These are phyloP conservation scores for Lenzites betulinus DNA, from an alignment of 768 basidiomycete species.

Conservation along the genomic window DNA sequence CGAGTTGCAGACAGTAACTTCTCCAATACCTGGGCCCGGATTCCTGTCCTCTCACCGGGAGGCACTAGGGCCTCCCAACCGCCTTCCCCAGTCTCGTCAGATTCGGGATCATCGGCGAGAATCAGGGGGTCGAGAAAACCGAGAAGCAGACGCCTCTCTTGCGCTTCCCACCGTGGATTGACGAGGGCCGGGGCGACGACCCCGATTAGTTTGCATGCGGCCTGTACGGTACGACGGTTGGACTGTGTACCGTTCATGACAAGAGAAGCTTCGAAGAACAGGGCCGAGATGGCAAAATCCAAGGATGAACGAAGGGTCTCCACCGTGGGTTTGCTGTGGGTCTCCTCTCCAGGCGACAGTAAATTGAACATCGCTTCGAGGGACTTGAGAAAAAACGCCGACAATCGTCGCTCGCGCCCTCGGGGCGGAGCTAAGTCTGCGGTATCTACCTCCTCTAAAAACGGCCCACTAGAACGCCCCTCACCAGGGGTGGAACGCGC, in stretches of 20 bases:
- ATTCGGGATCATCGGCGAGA: slow-evolving; percentile 33
- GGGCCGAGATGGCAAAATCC: slow-evolving; percentile 65
- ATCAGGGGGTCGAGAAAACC: slow-evolving; percentile 68
- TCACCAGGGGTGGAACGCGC: not conserved
- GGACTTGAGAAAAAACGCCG: slow-evolving; percentile 60
- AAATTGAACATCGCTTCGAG: slow-evolving; percentile 53
- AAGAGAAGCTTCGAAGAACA: slow-evolving; percentile 71
- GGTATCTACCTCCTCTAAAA: not conserved
- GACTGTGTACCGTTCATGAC: slow-evolving; percentile 62
- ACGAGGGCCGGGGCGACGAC: slow-evolving; percentile 43
- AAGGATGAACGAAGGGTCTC: slow-evolving; percentile 68
- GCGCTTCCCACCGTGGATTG: slow-evolving; percentile 51
- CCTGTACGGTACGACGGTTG: slow-evolving; percentile 63
- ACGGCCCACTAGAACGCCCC: not conserved
- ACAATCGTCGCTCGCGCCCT: slow-evolving; percentile 62
- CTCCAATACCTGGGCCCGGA: slow-evolving; percentile 56
- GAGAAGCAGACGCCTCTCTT: slow-evolving; percentile 68
- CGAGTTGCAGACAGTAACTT: slow-evolving; percentile 30
- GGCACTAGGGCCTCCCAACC: slow-evolving; percentile 51
- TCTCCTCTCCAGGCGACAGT: slow-evolving; percentile 46
- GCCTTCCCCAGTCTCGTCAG: slow-evolving; percentile 10
- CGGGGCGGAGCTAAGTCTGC: slow-evolving; percentile 47
- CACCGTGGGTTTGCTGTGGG: slow-evolving; percentile 45
- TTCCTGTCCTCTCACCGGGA: slow-evolving; percentile 55
- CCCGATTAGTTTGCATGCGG: slow-evolving; percentile 54